Percentiles rank a stretch among this genome's conserved stretches.
Conservation (phyloP, 495 filamentous ascomycete genomes). For the Letharia lupina region DNA sequence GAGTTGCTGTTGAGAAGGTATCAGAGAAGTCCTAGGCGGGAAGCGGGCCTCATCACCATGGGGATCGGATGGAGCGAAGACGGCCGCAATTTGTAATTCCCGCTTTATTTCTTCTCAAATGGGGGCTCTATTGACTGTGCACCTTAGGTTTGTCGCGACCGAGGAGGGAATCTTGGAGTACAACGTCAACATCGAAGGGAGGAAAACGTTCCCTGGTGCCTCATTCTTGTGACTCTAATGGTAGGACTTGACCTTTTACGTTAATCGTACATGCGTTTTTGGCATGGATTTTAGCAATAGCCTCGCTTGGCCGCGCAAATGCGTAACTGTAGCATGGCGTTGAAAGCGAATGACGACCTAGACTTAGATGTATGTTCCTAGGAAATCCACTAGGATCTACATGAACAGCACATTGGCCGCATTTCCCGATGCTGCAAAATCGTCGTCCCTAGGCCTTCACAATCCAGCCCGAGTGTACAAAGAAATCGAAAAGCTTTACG, state of each 20-base stretch:
- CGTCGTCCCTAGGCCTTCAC: conserved; percentile 45
- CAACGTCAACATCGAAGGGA: conserved; percentile 53
- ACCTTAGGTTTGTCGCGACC: conserved; percentile 58
- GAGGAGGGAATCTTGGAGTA: conserved; percentile 69
- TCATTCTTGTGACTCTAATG: conserved; percentile 43
- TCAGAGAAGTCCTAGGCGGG: conserved; percentile 8
- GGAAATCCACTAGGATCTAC: background rate
- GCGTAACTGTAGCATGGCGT: background rate
- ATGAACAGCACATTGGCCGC: background rate
- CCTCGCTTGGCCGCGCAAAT: background rate
- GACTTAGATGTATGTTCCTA: background rate
- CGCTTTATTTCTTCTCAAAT: conserved; percentile 16
- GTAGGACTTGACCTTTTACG: background rate
- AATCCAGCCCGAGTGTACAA: conserved; percentile 88
- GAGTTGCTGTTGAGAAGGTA: conserved; percentile 14
- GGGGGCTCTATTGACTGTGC: background rate
- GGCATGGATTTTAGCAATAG: background rate
- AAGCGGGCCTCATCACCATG: conserved; percentile 45
- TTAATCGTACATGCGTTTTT: background rate
- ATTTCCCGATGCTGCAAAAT: background rate
- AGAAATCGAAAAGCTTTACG: conserved; percentile 81
- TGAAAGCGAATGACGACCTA: background rate
- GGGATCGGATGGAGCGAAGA: conserved; percentile 64
- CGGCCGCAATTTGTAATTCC: conserved; percentile 59
- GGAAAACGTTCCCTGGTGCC: conserved; percentile 57